Evolutionary conservation across 2,329 filamentous ascomycete species (phyloP), one percentile per base, ranked within the genome.

Genomic region (Botryotinia calthae): DNA sequence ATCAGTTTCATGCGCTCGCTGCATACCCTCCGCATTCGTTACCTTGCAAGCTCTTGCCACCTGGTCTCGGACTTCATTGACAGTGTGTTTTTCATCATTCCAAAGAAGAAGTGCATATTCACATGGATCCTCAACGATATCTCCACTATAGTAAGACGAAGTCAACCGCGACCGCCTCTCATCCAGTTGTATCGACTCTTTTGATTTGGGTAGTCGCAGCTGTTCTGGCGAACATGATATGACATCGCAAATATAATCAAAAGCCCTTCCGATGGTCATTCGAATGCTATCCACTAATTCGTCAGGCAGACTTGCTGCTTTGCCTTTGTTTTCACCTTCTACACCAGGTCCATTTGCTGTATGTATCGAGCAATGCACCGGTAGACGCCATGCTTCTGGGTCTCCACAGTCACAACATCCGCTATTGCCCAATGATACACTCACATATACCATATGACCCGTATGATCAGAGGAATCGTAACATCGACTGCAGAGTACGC

Each of bases 71-170:
- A 99, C 95, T 81, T 99, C 96, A 64, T 90, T 89, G 61, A 98
- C 91, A 0, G 96, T 99, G 81, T 99, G 96, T 82, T 99, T 99
- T 83, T 99, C 96, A 76, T 99, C 96, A 78, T 99, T 99, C 96
- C 96, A 99, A 8, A 99, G 85, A 25, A 98, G 85, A 62, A 99
- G 84, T 8, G 93, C 92, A 81, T 92, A 99, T 78, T 97, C 93
- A 20, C 88, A 88, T 37, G 91, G 87, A 4, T 88, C 85, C 72
- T 91, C 88, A 10, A 83, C 80, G 54, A 88, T 84, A 77, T 93
- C 89, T 1, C 88, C 88, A 48, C 76, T 87, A 85, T 95, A 96
- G 82, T 94, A 95, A 65, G 90, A 90, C 0, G 91, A 88, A 12
- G 88, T 89, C 48, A 98, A 84, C 31, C 95, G 88, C 25, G 95